Evolutionary conservation across 805 yeast species (phyloP).

Genomic region (Blastobotrys parvus): DNA sequence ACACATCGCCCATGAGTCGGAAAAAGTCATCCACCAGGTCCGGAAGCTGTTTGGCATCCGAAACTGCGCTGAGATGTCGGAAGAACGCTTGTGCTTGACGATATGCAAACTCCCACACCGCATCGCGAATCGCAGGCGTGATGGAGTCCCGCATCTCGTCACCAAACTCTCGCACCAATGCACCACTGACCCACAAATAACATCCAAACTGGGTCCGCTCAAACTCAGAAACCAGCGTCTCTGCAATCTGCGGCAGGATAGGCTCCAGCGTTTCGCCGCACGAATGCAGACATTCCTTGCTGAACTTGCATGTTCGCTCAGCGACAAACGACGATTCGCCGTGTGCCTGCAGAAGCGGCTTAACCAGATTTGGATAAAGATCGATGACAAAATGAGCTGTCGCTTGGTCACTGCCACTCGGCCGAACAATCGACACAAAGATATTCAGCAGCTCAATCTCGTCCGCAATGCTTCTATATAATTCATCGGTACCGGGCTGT

Average conservation of each 20-base stretch:
- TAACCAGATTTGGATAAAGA: slow-evolving; percentile 49
- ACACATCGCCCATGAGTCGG: slow-evolving; percentile 66
- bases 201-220: slow-evolving; percentile 65
- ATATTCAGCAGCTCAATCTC: slow-evolving; percentile 61
- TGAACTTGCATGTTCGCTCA: slow-evolving; percentile 64
- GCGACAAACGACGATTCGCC: slow-evolving; percentile 58
- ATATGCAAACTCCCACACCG: slow-evolving; percentile 67
- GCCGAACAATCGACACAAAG: slow-evolving; percentile 46
- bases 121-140: slow-evolving; percentile 40
- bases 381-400: slow-evolving; percentile 43
- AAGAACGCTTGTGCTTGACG: slow-evolving; percentile 58
- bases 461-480: slow-evolving; percentile 51
- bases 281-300: slow-evolving; percentile 57
- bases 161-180: slow-evolving; percentile 54
- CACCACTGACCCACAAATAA: slow-evolving; percentile 83
- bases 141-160: slow-evolving; percentile 39
- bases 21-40: slow-evolving; percentile 83
- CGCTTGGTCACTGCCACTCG: slow-evolving; percentile 3
- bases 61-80: slow-evolving; percentile 30
- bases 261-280: slow-evolving; percentile 50
- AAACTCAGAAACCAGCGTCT: slow-evolving; percentile 62
- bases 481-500: slow-evolving; percentile 29
- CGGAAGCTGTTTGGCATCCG: slow-evolving; percentile 47
- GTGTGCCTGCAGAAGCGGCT: slow-evolving; percentile 40
- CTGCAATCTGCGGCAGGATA: slow-evolving; percentile 56